Percentiles rank a stretch among this genome's conserved stretches.
Conservation (phyloP, 345 rosid species). For the Linum lewisii region DNA sequence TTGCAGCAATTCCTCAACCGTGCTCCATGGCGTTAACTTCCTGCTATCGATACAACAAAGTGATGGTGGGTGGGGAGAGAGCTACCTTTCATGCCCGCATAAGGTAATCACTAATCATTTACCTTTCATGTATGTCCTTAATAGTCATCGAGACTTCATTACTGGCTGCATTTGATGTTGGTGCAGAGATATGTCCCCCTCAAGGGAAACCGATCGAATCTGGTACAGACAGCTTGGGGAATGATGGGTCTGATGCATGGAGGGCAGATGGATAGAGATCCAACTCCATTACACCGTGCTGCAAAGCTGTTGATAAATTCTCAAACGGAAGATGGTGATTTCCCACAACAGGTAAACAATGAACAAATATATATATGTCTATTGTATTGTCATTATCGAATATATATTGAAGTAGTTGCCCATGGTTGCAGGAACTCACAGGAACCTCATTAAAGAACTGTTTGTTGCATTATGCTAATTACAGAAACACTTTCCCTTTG, state of each 20-base stretch:
- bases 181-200: constrained; percentile 2
- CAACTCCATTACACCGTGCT: constrained; percentile 51
- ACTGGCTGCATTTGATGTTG: no score
- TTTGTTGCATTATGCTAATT: constrained; percentile 33
- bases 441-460: constrained; percentile 40
- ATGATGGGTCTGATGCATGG: no score
- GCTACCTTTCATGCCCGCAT: constrained; percentile 39
- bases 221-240: no score
- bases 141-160: no score
- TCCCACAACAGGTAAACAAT: constrained; percentile 34
- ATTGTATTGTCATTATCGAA: no score
- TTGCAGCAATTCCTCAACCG: constrained; percentile 19
- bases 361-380: no score
- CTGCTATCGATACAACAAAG: constrained; percentile 28
- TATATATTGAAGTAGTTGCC: no score
- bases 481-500: constrained; percentile 35
- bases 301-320: constrained; percentile 67
- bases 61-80: constrained; percentile 59
- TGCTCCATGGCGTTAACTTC: constrained; percentile 36
- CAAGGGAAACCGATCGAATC: constrained; percentile 16
- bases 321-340: constrained; percentile 57
- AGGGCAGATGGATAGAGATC: no score
- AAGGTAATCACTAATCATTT: constrained; percentile 20
- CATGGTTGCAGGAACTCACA: constrained; percentile 31
- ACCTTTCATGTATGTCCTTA: constrained; percentile 1